Conservation (phyloP, 768 basidiomycete species). For the Phaffia tasmanica region DNA sequence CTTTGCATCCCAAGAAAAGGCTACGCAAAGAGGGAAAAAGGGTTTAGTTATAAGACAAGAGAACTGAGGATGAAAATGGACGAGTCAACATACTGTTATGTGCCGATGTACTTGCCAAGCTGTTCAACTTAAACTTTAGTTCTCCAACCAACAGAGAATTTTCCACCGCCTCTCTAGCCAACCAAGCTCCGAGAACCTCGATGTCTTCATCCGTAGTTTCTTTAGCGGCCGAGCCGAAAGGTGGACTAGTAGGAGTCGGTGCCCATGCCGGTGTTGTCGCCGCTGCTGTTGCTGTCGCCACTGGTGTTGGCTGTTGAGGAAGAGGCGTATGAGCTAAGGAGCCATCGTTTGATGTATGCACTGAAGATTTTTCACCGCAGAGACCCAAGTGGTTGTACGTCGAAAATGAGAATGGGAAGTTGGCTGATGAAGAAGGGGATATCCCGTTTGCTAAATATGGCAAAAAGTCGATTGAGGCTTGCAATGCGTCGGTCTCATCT, state of each 20-base stretch:
- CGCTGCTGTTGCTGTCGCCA: constrained; percentile 41
- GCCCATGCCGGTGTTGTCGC: constrained; percentile 44
- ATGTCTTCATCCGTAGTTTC: constrained; percentile 57
- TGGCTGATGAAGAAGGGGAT: no score
- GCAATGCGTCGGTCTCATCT: no score
- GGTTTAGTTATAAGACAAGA: no score
- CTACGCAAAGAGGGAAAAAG: neutral
- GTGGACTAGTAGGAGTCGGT: constrained; percentile 76
- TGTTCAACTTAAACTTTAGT: constrained; percentile 40
- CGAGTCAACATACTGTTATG: no score
- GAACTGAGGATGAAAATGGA: no score
- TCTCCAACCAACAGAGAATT: constrained; percentile 58
- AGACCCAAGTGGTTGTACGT: no score
- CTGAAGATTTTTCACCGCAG: no score
- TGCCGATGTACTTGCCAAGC: neutral
- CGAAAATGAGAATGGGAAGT: no score
- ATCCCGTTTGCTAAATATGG: no score
- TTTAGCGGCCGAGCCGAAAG: constrained; percentile 51
- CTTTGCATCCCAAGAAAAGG: constrained; percentile 5
- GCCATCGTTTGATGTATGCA: no score
- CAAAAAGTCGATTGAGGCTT: no score
- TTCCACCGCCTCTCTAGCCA: constrained; percentile 62
- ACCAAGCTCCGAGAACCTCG: constrained; percentile 53
- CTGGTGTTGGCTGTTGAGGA: constrained; percentile 35
- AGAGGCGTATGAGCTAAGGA: no score